phyloP scores from a whole-genome alignment of 2,329 filamentous ascomycete species.

The Aspergillus pseudoterreus region DNA sequence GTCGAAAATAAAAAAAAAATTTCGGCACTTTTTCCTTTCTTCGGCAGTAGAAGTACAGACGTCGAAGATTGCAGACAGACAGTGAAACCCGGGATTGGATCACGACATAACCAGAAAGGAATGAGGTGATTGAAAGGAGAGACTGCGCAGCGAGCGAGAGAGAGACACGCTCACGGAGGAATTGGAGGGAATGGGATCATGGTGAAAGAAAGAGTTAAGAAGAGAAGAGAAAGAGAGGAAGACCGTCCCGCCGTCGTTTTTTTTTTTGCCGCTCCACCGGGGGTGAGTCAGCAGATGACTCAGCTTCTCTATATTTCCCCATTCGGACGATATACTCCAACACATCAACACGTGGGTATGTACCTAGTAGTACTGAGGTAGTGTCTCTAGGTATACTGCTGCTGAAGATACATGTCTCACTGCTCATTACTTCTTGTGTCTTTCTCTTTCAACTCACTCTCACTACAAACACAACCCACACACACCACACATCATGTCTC shows the following conservation, averaged over 20 bases:
- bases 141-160: slow-evolving; percentile 5
- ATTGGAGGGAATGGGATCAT: slow-evolving; percentile 15
- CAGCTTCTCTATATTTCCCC: too few species aligned
- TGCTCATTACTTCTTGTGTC: not conserved
- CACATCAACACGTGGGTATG: too few species aligned
- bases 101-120: slow-evolving; percentile 17
- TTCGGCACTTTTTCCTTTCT: not conserved
- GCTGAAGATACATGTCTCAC: not conserved
- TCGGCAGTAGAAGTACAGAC: not conserved
- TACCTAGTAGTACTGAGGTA: too few species aligned
- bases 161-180: slow-evolving; percentile 19
- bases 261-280: not conserved
- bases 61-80: not conserved
- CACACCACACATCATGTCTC: not conserved
- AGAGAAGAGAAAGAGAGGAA: slow-evolving; percentile 12
- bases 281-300: too few species aligned
- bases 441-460: not conserved
- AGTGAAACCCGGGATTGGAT: slow-evolving; percentile 12
- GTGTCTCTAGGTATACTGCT: too few species aligned
- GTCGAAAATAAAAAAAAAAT: slow-evolving; percentile 6
- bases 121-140: slow-evolving; percentile 5
- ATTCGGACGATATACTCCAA: too few species aligned
- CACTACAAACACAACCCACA: not conserved
- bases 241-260: not conserved
- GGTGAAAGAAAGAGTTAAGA: slow-evolving; percentile 21